Base-by-base conservation (phyloP, 192 early-diverging fungal genomes). In the Entomortierella chlamydospora region DNA sequence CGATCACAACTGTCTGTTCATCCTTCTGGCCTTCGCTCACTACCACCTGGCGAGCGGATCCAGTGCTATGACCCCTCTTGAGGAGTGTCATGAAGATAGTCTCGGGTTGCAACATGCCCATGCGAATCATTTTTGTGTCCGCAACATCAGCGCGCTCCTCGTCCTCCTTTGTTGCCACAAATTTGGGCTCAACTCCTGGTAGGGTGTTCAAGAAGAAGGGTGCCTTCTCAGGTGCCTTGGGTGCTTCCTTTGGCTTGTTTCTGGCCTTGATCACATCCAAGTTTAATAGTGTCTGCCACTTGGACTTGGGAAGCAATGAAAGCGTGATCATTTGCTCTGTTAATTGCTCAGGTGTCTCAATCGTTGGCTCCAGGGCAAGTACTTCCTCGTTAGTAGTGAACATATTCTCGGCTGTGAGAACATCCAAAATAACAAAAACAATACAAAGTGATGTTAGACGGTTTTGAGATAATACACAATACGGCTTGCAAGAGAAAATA, bases 151-250 rank as follows among this genome's bases (percentile, higher is more conserved):
- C 63, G 3, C 64, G 55, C 50, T 84, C 72, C n/a, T 84, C 81
- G 13, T 82, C 77, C 17, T 87, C 71, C 31, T 78, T 69, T 51
- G 74, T 76, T 18, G 83, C 70, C 43, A 86, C 87, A 74, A 94
- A 95, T 47, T 88, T 91, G 50, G 90, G 90, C 39, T 87, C 84
- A 15, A 88, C 86, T 52, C 92, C 95, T 29, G 90, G 81, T 5
- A 95, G 63, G 1, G 95, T 94, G 13, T 92, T 91, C 71, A 99
- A 82, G 84, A 99, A 98, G 88, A 99, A 99, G 26, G 97, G 96
- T 20, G 96, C 94, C 49, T 90, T 89, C 71, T 97, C 95, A 22
- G 95, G 94, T 15, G 88, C 86, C 72, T 95, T 94, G n/a, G 95
- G 93, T n/a, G 94, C 87, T 76, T 93, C 91, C 53, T 86, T 90